These are phyloP conservation scores for Arachnomyces sp. DNA, from an alignment of 2,329 filamentous ascomycete genomes.

Conservation along the genomic window DNA sequence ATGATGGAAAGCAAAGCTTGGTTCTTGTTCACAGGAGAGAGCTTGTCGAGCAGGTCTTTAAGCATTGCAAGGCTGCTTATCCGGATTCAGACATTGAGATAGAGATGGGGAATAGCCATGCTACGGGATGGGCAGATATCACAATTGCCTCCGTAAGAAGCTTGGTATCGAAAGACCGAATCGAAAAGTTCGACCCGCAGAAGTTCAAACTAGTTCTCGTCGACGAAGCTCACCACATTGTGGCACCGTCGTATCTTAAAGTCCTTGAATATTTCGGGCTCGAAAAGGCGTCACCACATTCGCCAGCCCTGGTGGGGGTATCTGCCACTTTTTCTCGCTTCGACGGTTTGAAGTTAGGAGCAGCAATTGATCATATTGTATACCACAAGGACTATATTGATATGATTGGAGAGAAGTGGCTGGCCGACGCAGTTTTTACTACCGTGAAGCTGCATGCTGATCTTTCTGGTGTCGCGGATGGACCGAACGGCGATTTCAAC, in stretches of 20 bases:
- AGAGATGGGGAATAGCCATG: slow-evolving; percentile 75
- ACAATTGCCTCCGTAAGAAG: slow-evolving; percentile 87
- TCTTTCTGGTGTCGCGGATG: slow-evolving; percentile 59
- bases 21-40: slow-evolving; percentile 89
- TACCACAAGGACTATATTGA: slow-evolving; percentile 81
- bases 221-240: slow-evolving; percentile 95
- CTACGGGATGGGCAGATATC: slow-evolving; percentile 77
- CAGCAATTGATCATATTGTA: slow-evolving; percentile 88
- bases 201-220: slow-evolving; percentile 86
- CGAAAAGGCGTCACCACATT: slow-evolving; percentile 38
- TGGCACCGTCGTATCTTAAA: slow-evolving; percentile 69
- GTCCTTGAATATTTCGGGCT: slow-evolving; percentile 73
- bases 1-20: slow-evolving; percentile 64
- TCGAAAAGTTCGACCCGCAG: slow-evolving; percentile 72
- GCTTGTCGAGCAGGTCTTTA: slow-evolving; percentile 85
- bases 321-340: slow-evolving; percentile 75
- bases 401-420: slow-evolving; percentile 84
- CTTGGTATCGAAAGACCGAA: slow-evolving; percentile 64
- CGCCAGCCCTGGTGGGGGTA: slow-evolving; percentile 73
- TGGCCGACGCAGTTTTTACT: slow-evolving; percentile 86
- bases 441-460: slow-evolving; percentile 80
- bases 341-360: slow-evolving; percentile 72
- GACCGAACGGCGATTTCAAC: slow-evolving; percentile 68
- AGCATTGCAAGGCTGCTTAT: slow-evolving; percentile 73
- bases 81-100: slow-evolving; percentile 75